Conservation (phyloP, 2,329 filamentous ascomycete species). For the Diaporthe amygdali region DNA sequence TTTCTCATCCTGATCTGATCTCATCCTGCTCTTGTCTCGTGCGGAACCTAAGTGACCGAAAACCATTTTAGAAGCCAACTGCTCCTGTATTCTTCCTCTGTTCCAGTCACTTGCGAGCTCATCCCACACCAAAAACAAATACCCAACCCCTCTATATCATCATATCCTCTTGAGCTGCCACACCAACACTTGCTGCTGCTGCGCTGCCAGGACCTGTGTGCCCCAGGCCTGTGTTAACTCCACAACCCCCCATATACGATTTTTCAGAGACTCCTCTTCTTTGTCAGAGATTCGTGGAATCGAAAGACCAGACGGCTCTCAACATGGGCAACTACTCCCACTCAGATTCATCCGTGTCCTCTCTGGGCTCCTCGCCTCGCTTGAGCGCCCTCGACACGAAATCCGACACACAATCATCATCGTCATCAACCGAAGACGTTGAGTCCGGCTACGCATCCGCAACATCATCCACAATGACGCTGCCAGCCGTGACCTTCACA, state of each 20-base stretch:
- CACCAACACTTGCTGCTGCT: conserved; percentile 4
- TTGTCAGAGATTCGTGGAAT: not conserved
- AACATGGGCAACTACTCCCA: conserved; percentile 23
- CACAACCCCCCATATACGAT: conserved; percentile 5
- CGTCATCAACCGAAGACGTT: conserved; percentile 42
- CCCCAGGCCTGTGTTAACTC: not conserved
- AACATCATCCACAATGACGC: conserved; percentile 62
- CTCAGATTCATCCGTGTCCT: conserved; percentile 39
- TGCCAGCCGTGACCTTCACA: conserved; percentile 84
- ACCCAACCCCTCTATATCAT: not conserved
- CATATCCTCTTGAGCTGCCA: not conserved
- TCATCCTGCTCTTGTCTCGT: not conserved
- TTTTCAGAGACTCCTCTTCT: conserved; percentile 2
- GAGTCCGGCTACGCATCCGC: conserved; percentile 88
- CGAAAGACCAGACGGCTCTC: not conserved
- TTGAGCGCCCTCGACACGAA: conserved; percentile 41
- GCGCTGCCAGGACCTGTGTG: not conserved
- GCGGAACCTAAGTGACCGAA: conserved; percentile 20
- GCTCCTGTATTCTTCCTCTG: not conserved
- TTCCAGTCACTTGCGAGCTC: not conserved
- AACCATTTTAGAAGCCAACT: not conserved
- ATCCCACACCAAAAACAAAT: not conserved
- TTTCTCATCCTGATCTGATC: conserved; percentile 13
- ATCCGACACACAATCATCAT: conserved; percentile 39
- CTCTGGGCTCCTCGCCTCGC: conserved; percentile 45